Conservation (phyloP, 495 filamentous ascomycete genomes). For the Daldinia grandis region DNA sequence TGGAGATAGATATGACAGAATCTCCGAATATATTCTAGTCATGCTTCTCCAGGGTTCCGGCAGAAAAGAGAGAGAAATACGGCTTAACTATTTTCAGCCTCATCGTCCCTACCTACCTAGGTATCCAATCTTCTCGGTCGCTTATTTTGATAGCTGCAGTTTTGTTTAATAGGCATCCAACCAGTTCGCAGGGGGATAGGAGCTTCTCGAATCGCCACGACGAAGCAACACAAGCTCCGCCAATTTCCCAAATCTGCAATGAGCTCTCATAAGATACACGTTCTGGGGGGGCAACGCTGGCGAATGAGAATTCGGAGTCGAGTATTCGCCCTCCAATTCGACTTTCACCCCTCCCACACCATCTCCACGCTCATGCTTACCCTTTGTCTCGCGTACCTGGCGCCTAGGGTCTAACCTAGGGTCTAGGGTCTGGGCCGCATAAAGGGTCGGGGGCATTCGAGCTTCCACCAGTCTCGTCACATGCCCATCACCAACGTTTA, state of each 20-base stretch:
- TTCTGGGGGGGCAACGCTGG: slow-evolving; percentile 8
- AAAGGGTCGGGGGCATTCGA: slow-evolving; percentile 25
- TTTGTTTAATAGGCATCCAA: slow-evolving; percentile 28
- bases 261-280: slow-evolving; percentile 29
- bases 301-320: slow-evolving; percentile 33
- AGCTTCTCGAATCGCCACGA: slow-evolving; percentile 26
- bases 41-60: neutral
- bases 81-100: slow-evolving; percentile 40
- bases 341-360: slow-evolving; percentile 25
- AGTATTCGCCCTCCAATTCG: slow-evolving; percentile 24
- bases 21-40: slow-evolving; percentile 4
- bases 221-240: slow-evolving; percentile 26
- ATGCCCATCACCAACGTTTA: slow-evolving; percentile 22
- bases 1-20: neutral
- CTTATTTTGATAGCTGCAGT: slow-evolving; percentile 26
- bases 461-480: slow-evolving; percentile 34
- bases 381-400: slow-evolving; percentile 42
- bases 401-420: slow-evolving; percentile 42
- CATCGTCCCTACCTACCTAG: slow-evolving; percentile 19
- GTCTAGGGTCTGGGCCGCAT: slow-evolving; percentile 40
- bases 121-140: slow-evolving; percentile 16
- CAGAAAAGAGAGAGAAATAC: slow-evolving; percentile 16
- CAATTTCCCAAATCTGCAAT: slow-evolving; percentile 38
- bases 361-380: slow-evolving; percentile 37
- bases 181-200: slow-evolving; percentile 17